Percentiles rank a stretch among this genome's conserved stretches.
phyloP scores from a whole-genome alignment of 495 filamentous ascomycete genomes.

The Pyrenula massariospora region DNA sequence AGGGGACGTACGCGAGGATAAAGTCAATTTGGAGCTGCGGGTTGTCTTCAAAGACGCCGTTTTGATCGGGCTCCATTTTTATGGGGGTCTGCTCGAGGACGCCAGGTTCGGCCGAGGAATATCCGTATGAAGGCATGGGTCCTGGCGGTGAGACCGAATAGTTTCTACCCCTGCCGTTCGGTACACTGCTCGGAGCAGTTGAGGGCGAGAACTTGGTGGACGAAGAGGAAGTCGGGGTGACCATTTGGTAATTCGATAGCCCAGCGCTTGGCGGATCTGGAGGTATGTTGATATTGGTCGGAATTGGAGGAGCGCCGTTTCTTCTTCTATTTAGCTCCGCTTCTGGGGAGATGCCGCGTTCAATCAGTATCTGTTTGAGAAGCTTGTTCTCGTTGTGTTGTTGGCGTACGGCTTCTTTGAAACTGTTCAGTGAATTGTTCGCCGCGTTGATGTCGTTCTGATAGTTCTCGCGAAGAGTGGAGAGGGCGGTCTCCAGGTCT shows the following conservation, averaged over 20 bases:
- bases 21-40: conserved; percentile 85
- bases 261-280: not conserved
- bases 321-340: conserved; percentile 9
- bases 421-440: conserved; percentile 25
- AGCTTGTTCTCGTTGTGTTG: conserved; percentile 55
- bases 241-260: not conserved
- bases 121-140: not conserved
- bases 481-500: conserved; percentile 79
- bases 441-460: conserved; percentile 26
- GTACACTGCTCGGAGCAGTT: not conserved
- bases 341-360: conserved; percentile 55
- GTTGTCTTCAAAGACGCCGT: conserved; percentile 58
- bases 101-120: not conserved
- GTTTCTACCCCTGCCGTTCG: not conserved
- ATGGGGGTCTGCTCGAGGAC: not conserved
- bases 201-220: not conserved
- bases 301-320: not conserved
- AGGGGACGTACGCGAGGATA: conserved; percentile 76
- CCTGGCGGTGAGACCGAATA: not conserved
- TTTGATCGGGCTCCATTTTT: not conserved
- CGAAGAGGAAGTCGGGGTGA: not conserved
- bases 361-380: conserved; percentile 60
- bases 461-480: conserved; percentile 47
- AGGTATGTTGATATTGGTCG: not conserved
- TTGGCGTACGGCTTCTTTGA: conserved; percentile 27